A percentile compares a stretch with the other conserved stretches of the same genome.
Evolutionary conservation across 257 asterid genomes (phyloP).

Genomic region (Eucommia ulmoides): DNA sequence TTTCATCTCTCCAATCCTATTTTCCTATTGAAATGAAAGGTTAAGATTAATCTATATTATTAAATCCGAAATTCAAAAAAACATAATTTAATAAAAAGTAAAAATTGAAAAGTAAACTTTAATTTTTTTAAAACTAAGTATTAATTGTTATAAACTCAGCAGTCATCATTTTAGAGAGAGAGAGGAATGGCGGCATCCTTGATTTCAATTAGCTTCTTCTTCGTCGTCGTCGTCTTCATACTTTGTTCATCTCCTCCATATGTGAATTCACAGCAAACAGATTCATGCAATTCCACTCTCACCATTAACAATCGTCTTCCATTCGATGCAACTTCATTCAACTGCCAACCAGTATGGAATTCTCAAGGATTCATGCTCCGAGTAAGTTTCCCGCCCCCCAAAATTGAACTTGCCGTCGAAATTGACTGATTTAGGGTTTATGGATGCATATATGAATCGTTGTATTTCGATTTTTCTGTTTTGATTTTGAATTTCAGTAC

Average conservation of each 20-base stretch:
- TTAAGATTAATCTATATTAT: no score
- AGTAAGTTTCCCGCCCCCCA: slow-evolving; percentile 28
- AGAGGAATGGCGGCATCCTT: no score
- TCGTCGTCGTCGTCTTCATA: slow-evolving; percentile 6
- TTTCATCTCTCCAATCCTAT: no score
- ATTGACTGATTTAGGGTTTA: not conserved
- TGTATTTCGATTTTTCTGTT: not conserved
- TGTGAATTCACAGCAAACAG: slow-evolving; percentile 40
- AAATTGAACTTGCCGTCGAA: not conserved
- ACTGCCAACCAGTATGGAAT: slow-evolving; percentile 52
- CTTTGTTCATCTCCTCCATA: not conserved
- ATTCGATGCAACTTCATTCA: slow-evolving; percentile 46
- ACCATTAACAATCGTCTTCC: slow-evolving; percentile 20
- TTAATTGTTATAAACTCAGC: no score
- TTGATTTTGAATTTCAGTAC: slow-evolving; percentile 23
- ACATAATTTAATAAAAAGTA: no score
- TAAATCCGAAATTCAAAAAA: no score
- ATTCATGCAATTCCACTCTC: slow-evolving; percentile 45
- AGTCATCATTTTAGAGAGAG: no score
- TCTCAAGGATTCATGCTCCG: slow-evolving; percentile 57
- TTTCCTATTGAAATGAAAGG: no score
- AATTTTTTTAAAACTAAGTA: no score
- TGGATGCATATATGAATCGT: not conserved
- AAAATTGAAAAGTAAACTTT: no score
- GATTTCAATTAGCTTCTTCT: no score